Percentiles rank a stretch among this genome's conserved stretches.
These are phyloP conservation scores for Chlamydomonas applanata DNA, from an alignment of 139 green algal genomes.

Conservation along the genomic window DNA sequence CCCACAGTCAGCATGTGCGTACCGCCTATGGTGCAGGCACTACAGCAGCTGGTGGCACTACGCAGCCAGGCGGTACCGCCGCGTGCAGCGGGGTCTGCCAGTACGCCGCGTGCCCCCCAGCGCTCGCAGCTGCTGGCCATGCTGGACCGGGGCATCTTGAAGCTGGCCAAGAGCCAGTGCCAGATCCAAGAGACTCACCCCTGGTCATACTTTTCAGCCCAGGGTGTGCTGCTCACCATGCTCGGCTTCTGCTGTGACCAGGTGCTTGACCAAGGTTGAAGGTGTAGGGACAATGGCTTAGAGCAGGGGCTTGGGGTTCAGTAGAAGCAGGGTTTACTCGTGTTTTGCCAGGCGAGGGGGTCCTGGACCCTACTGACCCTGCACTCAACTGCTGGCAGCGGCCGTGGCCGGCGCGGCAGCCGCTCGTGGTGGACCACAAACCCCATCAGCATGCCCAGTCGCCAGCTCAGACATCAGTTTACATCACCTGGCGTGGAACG, in stretches of 20 bases:
- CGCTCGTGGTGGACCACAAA: no score
- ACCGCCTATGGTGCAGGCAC: slow-evolving; percentile 55
- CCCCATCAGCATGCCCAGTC: no score
- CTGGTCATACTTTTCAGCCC: slow-evolving; percentile 44
- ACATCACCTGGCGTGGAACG: no score
- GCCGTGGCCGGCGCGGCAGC: no score
- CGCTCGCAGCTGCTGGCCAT: slow-evolving; percentile 51
- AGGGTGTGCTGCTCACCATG: slow-evolving; percentile 45
- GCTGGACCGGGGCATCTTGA: slow-evolving; percentile 72
- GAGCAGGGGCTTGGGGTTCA: no score
- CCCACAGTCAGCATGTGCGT: slow-evolving; percentile 39
- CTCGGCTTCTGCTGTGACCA: slow-evolving; percentile 62
- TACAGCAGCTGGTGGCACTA: neutral
- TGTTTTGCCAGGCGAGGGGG: no score
- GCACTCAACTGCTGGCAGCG: no score
- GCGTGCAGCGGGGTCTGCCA: neutral
- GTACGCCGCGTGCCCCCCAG: neutral
- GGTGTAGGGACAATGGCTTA: no score
- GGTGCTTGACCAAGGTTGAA: slow-evolving; percentile 49
- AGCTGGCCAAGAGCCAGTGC: slow-evolving; percentile 76
- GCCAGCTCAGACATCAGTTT: no score
- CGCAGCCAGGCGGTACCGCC: neutral
- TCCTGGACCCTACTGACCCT: no score
- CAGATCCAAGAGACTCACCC: slow-evolving; percentile 79
- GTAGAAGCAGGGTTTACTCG: no score